These are phyloP conservation scores for Suhomyces pyralidae DNA, from an alignment of 805 yeast species.

Conservation along the genomic window DNA sequence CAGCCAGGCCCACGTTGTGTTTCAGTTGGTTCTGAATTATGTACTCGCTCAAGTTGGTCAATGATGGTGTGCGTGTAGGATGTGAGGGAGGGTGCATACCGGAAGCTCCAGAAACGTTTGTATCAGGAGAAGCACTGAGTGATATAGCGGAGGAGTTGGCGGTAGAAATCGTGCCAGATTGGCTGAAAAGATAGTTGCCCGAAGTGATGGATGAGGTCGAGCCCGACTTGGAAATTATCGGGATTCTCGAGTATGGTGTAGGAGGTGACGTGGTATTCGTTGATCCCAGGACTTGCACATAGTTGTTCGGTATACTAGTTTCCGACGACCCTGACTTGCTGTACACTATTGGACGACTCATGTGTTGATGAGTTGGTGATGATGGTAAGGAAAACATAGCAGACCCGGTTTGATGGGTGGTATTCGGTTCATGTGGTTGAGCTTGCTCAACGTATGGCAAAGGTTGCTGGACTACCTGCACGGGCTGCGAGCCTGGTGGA, in stretches of 20 bases:
- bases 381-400: slow-evolving; percentile 30
- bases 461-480: slow-evolving; percentile 1
- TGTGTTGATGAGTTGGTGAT: slow-evolving; percentile 21
- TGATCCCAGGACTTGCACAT: slow-evolving; percentile 5
- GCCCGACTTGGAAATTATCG: slow-evolving; percentile 21
- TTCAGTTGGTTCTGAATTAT: slow-evolving; percentile 22
- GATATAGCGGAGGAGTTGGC: slow-evolving; percentile 26
- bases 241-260: neutral
- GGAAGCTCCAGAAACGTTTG: slow-evolving; percentile 5
- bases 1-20: neutral
- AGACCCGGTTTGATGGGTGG: neutral
- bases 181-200: slow-evolving; percentile 23
- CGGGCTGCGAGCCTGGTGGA: slow-evolving; percentile 1
- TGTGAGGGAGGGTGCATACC: slow-evolving; percentile 8
- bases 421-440: neutral
- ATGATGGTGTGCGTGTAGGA: slow-evolving; percentile 18
- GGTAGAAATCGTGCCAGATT: slow-evolving; percentile 20
- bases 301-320: slow-evolving; percentile 1
- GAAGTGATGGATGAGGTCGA: slow-evolving; percentile 26
- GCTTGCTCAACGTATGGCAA: neutral
- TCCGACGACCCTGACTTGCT: neutral
- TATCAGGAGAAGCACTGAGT: slow-evolving; percentile 36
- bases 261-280: slow-evolving; percentile 3
- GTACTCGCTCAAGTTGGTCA: slow-evolving; percentile 33
- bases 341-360: neutral